phyloP scores from a whole-genome alignment of 352 stramenopile genomes.

The Pythium grandisporangium region DNA sequence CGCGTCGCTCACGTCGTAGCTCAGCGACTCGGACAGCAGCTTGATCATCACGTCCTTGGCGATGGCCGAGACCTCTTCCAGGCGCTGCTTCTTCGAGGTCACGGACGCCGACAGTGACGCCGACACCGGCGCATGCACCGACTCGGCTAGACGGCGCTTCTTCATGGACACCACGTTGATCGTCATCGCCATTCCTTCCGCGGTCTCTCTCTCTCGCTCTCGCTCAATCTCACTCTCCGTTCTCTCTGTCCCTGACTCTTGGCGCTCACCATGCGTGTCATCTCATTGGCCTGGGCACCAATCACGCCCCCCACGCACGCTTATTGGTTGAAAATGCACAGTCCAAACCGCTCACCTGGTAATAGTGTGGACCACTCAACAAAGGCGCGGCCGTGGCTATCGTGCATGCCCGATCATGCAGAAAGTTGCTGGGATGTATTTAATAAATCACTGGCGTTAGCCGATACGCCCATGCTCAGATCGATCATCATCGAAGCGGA shows the following conservation, averaged over 20 bases:
- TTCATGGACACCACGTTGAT: too few relatives aligned
- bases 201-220: too few relatives aligned
- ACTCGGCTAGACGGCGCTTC: slow-evolving; percentile 25
- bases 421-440: too few relatives aligned
- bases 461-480: too few relatives aligned
- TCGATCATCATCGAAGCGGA: too few relatives aligned
- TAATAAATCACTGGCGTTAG: too few relatives aligned
- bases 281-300: slow-evolving; percentile 13
- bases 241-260: too few relatives aligned
- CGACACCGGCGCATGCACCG: neutral
- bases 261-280: neutral
- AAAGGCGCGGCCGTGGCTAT: too few relatives aligned
- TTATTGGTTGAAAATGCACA: slow-evolving; percentile 12
- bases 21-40: slow-evolving; percentile 40
- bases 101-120: neutral
- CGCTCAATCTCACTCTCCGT: too few relatives aligned
- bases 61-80: slow-evolving; percentile 43
- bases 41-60: slow-evolving; percentile 69
- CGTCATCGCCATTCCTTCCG: slow-evolving; percentile 10
- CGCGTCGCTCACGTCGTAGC: slow-evolving; percentile 36
- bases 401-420: too few relatives aligned
- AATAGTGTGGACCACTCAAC: too few relatives aligned
- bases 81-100: slow-evolving; percentile 50
- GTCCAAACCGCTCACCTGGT: too few relatives aligned
- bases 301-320: neutral